Evolutionary conservation across 1,284 basidiomycete species (phyloP), one percentile per base, ranked within the genome.

Genomic region (Microstroma glucosiphilum): DNA sequence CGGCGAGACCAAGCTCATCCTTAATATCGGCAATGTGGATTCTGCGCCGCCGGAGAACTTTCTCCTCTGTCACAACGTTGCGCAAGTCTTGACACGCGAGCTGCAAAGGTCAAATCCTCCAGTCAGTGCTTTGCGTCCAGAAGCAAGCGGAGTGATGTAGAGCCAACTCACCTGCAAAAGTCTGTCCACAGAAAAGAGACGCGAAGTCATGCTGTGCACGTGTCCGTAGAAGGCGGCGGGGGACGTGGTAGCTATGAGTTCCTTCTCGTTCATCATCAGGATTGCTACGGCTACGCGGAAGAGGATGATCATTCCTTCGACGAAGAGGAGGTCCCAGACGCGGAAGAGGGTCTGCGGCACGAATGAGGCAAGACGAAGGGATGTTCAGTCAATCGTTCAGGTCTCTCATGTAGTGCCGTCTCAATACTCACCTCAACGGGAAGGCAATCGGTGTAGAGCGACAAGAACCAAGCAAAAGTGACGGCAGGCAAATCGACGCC

Each of bases 381-480:
- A 25, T 19, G 4, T 17, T 41, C 37, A 57, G 40, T 12, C 6
- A 48, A 4, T 37, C 4, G 30, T 4, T 9, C 9, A 37, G 30
- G 9, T 9, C 30, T 9, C 30, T 40, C 56, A 43, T 92, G 1
- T 92, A 86, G 54, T 91, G 83, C 81, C 72, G 64, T 37, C 59
- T 57, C 13, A 60, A 57, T 7, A 55, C 84, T 63, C 67, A 91
- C 90, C 85, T 96, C 93, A 25, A 96, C 90, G 2, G 94, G 94
- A 2, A 97, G 82, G 79, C 92, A 96, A 74, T 96, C 92, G 0
- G 94, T 96, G 76, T 96, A 98, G 19, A 98, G 82, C 6, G 91
- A 93, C 43, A 98, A 82, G 82, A 97, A 96, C 94, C 94, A 98
- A 1, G 92, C 93, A 81, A 97, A 97, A 63, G 91, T 96, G 62